Base-by-base conservation (phyloP, 1,139 yeast species). In the Candida tropicalis region DNA sequence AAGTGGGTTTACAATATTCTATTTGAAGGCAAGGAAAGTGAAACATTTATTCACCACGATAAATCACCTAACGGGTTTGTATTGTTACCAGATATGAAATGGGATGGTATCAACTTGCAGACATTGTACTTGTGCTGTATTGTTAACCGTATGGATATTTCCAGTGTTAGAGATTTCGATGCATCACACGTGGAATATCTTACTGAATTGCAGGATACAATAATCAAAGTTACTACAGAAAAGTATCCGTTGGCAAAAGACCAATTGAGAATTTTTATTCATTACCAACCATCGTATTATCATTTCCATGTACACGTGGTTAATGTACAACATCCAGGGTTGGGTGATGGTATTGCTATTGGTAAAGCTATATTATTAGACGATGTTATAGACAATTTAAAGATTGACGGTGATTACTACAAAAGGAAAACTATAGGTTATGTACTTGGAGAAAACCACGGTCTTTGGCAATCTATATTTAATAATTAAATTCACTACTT, bases 261-360 rank as follows among this genome's bases (percentile, higher is more conserved):
- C 55, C 77, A 82, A 52, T 62, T 91, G 53, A 77, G 95, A 48
- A 62, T 89, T 1, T 91, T 85, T 58, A 75, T 90, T 41, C 98
- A 90, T 61, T 90, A 93, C 62, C 98, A 91, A 50, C 99, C 99
- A 0, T 87, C 97, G 0, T 93, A 93, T 61, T 93, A 93, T 59
- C 98, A 93, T 58, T 84, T 93, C 70, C 99, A 93, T 60, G 75
- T 93, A 28, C 99, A 93, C 59, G 83, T 87, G n/a, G 96, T 90
- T 18, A 86, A 85, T 54, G 73, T 87, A 6, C 73, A 67, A 18
- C 87, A 87, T 52, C 81, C 83, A 1, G 96, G 95, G 0, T 59
- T 84, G 39, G 93, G 90, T 6, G 80, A 79, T 47, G 87, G 91
- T 2, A 77, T 83, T 39, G 70, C 81, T 11, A 82, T 80, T 9